phyloP scores from a whole-genome alignment of 352 stramenopile genomes.

The Phytophthora nicotianae region DNA sequence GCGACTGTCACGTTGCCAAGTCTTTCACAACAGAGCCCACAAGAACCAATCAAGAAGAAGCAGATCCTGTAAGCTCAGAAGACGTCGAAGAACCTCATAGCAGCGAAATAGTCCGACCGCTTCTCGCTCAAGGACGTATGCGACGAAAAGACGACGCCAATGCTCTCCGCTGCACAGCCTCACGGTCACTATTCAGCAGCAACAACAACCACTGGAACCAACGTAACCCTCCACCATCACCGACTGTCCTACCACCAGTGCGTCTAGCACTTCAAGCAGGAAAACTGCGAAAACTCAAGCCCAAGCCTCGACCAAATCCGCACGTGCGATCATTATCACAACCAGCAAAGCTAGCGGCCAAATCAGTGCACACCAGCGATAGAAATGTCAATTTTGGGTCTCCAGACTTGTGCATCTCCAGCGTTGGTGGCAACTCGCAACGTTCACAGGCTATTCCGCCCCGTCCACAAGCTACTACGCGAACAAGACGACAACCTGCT shows the following conservation, averaged over 20 bases:
- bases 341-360: background rate
- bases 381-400: background rate
- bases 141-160: constrained; percentile 35
- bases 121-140: constrained; percentile 40
- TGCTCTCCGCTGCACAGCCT: constrained; percentile 10
- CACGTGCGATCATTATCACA: constrained; percentile 21
- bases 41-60: constrained; percentile 24
- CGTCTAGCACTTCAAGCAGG: background rate
- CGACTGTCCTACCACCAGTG: background rate
- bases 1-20: constrained; percentile 45
- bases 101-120: background rate
- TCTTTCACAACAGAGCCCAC: constrained; percentile 27
- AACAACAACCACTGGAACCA: constrained; percentile 1
- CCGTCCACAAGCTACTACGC: constrained; percentile 1
- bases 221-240: background rate
- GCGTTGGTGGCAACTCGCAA: constrained; percentile 7
- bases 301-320: constrained; percentile 4
- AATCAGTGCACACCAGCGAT: background rate
- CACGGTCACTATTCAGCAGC: constrained; percentile 1
- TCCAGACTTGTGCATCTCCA: constrained; percentile 23
- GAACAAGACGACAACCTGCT: constrained; percentile 4
- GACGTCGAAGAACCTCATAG: background rate
- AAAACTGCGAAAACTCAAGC: constrained; percentile 17
- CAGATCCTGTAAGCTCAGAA: background rate
- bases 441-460: background rate